Evolutionary conservation across 1,284 basidiomycete species (phyloP).

Genomic region (Grifola frondosa): DNA sequence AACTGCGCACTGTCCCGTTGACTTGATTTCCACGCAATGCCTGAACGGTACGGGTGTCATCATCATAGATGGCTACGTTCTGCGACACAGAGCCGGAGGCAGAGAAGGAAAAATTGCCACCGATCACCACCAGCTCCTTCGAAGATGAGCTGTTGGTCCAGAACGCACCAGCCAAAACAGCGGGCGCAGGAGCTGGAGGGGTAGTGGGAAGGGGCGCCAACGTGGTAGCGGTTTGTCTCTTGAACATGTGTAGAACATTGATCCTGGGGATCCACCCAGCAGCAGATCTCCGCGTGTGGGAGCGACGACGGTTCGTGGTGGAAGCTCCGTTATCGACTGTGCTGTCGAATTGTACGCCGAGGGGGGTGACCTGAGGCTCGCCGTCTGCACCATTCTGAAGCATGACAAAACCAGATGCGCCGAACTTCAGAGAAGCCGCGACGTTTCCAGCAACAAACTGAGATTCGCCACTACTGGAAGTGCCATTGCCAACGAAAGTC

Average conservation of each 20-base stretch:
- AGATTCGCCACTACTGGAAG: constrained; percentile 38
- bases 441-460: constrained; percentile 72
- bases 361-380: constrained; percentile 56
- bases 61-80: constrained; percentile 78
- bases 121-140: constrained; percentile 73
- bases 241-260: constrained; percentile 48
- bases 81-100: constrained; percentile 43
- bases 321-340: constrained; percentile 28
- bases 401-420: constrained; percentile 72
- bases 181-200: constrained; percentile 64
- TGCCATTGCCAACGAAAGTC: constrained; percentile 67
- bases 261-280: constrained; percentile 52
- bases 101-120: constrained; percentile 84
- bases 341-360: constrained; percentile 52
- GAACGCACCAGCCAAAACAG: constrained; percentile 85
- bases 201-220: constrained; percentile 53
- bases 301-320: constrained; percentile 37
- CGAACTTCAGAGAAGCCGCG: constrained; percentile 52
- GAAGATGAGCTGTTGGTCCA: constrained; percentile 81
- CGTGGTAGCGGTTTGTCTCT: constrained; percentile 45
- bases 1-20: constrained; percentile 70
- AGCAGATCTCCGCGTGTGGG: constrained; percentile 36
- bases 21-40: constrained; percentile 61
- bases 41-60: constrained; percentile 46
- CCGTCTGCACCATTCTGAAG: constrained; percentile 58